Evolutionary conservation across 2,329 filamentous ascomycete species (phyloP), one percentile per base, ranked within the genome.

Genomic region (Ceratocystis huliohia): DNA sequence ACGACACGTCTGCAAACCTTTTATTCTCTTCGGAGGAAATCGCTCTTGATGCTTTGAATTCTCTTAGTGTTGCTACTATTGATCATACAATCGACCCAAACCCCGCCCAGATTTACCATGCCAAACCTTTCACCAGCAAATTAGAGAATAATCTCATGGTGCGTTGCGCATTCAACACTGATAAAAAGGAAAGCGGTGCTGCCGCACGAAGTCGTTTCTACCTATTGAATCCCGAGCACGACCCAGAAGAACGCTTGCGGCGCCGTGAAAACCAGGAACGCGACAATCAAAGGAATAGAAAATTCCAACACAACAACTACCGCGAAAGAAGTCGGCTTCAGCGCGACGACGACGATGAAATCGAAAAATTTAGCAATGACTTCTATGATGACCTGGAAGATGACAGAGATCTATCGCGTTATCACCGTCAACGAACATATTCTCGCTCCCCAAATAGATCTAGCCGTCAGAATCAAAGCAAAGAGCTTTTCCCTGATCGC

Each of bases 1-100:
- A 97, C 74, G 94, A 99, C 75, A 86, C 84, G 5, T 93, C 91
- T 0, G 90, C 91, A 69, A 97, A 97, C 73, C 79, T 96, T 65
- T 76, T 96, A 64, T 97, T 94, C 77, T 78, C 77, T 48, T 80
- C 80, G 5, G 78, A 84, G 15, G 73, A 75, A 28, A 73, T 74
- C 5, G 84, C 84, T 1, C 76, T 78, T 20, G 79, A 83, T 61
- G 85, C 84, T 20, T 75, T 88, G 22, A 72, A 76, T 30, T 78
- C 82, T 5, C 78, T 88, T 33, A 77, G 80, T 66, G 76, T 77
- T 20, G 74, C 82, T 20, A 75, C 83, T 69, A 75, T 85, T 68
- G 82, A 87, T 64, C 72, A 63, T n/a, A 78, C 81, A 0, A 79
- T 81, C 46, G 76, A 87, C 45, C 82, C 86, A 5, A 73, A 80